Evolutionary conservation across 2,329 filamentous ascomycete genomes (phyloP), one percentile per base, ranked within the genome.

Genomic region (Penicillium sp.): DNA sequence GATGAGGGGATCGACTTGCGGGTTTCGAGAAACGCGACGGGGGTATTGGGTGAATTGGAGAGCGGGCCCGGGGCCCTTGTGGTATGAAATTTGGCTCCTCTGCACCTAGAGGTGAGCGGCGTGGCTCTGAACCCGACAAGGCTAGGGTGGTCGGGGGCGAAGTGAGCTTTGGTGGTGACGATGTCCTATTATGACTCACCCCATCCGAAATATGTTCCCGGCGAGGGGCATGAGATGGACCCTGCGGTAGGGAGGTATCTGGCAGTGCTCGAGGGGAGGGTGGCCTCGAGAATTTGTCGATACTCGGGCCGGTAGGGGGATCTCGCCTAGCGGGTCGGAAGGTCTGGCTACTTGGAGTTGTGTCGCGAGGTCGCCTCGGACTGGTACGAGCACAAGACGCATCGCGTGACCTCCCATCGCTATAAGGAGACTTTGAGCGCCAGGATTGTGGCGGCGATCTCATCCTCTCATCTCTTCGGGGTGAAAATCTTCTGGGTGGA

Each of bases 61-160:
- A 69, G 36, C 67, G 65, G 48, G 53, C 66, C 27, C 66, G 73
- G 24, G 66, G 60, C 52, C 70, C 59, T 16, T 69, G 63, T 56
- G 74, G 60, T 38, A 75, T 67, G 16, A 78, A 64, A 45, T 74
- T 77, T 46, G 76, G 66, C 60, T 81, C 77, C 59, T 83, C 85
- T 14, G 81, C 71, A 24, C 76, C 81, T 14, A 85, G 85, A 5
- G 85, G 87, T 8, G 85, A 86, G 45, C 83, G 78, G 53, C 83
- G 80, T 21, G 85, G 87, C 29, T 81, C 84, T 18, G 78, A 71
- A 18, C 73, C 79, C 8, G 24, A 27, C 24, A 8, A 27, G 5
- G 24, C 24, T 5, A 27, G 24, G 24, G 24, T 27, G 24, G 8
- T 27, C 24, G 85, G 87, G 38, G 79, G 81, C 52, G 79, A 73